phyloP scores from a whole-genome alignment of 2,329 filamentous ascomycete genomes.

The Colletotrichum neosansevieriae region DNA sequence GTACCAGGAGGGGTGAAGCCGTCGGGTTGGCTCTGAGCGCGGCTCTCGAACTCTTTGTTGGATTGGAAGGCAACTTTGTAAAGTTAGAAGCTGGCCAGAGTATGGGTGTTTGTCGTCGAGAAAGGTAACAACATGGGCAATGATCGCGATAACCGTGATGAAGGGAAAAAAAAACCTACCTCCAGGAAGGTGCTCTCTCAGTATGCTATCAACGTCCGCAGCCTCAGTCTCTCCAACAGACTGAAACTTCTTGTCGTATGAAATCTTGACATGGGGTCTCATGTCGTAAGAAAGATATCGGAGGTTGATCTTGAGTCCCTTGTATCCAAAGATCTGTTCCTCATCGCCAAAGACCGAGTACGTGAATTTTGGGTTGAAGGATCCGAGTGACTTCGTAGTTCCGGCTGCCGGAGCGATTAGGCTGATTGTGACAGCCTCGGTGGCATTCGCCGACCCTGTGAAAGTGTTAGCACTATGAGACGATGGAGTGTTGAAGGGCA shows the following conservation, averaged over 20 bases:
- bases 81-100: not conserved
- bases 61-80: constrained; percentile 74
- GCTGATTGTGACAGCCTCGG: constrained; percentile 72
- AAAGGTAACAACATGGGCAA: too few relatives aligned
- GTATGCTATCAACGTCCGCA: constrained; percentile 73
- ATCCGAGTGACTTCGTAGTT: constrained; percentile 68
- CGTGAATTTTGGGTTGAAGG: constrained; percentile 88
- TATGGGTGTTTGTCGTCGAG: too few relatives aligned
- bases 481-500: too few relatives aligned
- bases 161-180: constrained; percentile 57
- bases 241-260: constrained; percentile 78
- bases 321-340: constrained; percentile 91
- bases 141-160: not conserved
- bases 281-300: constrained; percentile 78
- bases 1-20: constrained; percentile 80
- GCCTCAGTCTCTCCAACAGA: constrained; percentile 76
- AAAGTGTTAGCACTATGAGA: too few relatives aligned
- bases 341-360: constrained; percentile 95
- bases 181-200: constrained; percentile 76
- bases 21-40: constrained; percentile 50
- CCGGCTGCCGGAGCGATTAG: constrained; percentile 64
- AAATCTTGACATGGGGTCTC: constrained; percentile 79
- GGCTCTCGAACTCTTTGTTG: constrained; percentile 70
- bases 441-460: constrained; percentile 70
- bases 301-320: constrained; percentile 81